Conservation (phyloP, 495 filamentous ascomycete genomes). For the Aspergillus kassunensis region DNA sequence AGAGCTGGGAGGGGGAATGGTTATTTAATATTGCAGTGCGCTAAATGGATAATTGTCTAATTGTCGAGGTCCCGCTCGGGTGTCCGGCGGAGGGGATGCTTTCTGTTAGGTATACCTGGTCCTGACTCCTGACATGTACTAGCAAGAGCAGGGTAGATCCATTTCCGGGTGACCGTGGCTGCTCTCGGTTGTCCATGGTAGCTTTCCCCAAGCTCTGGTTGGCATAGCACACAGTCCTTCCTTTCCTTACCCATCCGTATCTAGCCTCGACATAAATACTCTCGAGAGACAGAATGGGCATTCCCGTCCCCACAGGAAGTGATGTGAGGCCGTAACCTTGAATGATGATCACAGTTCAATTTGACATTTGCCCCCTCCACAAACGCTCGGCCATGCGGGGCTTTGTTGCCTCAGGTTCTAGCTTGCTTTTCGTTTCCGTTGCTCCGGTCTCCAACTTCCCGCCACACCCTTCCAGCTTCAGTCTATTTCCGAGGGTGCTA, state of each 20-base stretch:
- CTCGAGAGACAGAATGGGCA: no score
- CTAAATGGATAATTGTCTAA: slow-evolving; percentile 10
- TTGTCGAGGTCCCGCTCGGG: slow-evolving; percentile 23
- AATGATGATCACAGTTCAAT: no score
- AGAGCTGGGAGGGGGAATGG: slow-evolving; percentile 1
- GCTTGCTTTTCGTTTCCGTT: slow-evolving; percentile 35
- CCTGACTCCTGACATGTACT: slow-evolving; percentile 6
- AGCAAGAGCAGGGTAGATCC: background rate
- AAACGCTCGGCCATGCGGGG: slow-evolving; percentile 38
- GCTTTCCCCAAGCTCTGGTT: slow-evolving; percentile 5
- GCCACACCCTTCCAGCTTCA: background rate
- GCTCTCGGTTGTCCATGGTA: slow-evolving; percentile 4
- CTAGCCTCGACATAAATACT: no score
- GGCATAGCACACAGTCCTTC: background rate
- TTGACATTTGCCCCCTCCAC: slow-evolving; percentile 7
- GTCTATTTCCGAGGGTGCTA: background rate
- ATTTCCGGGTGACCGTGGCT: slow-evolving; percentile 13
- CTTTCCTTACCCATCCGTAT: no score
- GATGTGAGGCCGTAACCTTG: background rate
- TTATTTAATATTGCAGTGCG: slow-evolving; percentile 15
- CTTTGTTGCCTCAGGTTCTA: background rate
- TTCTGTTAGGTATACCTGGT: no score
- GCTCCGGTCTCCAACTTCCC: slow-evolving; percentile 31
- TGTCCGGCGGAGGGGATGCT: slow-evolving; percentile 17
- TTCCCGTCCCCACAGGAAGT: no score